Evolutionary conservation across 2,329 filamentous ascomycete species (phyloP), one percentile per base, ranked within the genome.

Genomic region (Aureobasidium sp.): DNA sequence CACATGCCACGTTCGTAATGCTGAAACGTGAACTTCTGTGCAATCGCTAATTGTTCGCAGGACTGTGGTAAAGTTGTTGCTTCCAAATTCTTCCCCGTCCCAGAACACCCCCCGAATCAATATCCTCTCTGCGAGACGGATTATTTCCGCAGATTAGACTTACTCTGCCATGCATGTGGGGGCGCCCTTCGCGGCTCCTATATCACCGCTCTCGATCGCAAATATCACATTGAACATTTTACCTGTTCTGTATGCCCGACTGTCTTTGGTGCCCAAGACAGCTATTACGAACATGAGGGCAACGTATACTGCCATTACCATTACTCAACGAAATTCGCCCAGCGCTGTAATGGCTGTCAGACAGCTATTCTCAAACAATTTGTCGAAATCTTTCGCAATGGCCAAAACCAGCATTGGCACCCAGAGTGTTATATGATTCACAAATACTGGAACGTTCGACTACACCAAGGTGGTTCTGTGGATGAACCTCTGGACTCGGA

Each of bases 381-480:
- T 73, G 94, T 99, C 64, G 94, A 99, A 75, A 97, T 99, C 64
- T 99, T 92, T 76, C 88, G 94, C 68, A 97, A 97, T 74, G 93
- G 93, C 2, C 90, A 96, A 73, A 97, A 97, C 72, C 94, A 99
- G 71, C 94, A 99, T 73, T 99, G 94, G 94, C 94, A 99, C 72
- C 94, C 94, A 2, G 94, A 99, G 76, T 99, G 94, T 75, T 99
- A 99, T 76, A 99, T 99, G 94, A 99, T 99, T 65, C 94, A 99
- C 78, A 99, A 99, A 71, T 99, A 97, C 76, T 99, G 94, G 94
- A 99, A 97, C 72, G 94, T 99, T 63, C 87, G 94, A 57, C 80
- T 99, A 41, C 76, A 78, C 64, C 60, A 62, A 50, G 62, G 60
- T 5, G 53, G 55, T 21, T 27, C 27, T 27, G 63, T 68, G 25